Evolutionary conservation across 2,329 filamentous ascomycete genomes (phyloP).

Genomic region (Xylariaceae sp.): DNA sequence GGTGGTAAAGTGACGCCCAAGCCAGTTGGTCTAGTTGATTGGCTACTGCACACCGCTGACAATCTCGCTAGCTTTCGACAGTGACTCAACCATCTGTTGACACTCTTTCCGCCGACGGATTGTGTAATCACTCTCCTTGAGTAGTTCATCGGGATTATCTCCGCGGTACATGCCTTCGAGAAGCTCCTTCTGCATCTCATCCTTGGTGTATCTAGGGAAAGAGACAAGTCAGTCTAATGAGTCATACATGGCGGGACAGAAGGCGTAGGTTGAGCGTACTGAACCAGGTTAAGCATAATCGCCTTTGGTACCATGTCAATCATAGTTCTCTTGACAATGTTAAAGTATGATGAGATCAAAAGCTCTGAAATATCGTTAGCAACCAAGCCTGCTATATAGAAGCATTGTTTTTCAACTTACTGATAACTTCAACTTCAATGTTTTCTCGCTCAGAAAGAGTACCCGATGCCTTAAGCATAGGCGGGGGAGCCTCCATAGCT

Average conservation of each 20-base stretch:
- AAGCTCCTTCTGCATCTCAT: conserved; percentile 96
- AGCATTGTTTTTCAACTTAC: too few relatives aligned
- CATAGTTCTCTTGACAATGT: conserved; percentile 97
- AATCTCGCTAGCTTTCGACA: conserved; percentile 88
- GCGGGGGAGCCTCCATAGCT: conserved; percentile 95
- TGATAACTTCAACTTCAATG: conserved; percentile 97
- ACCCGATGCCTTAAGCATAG: conserved; percentile 89
- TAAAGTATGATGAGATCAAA: conserved; percentile 94
- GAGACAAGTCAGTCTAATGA: conserved; percentile 15
- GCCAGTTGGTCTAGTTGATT: too few relatives aligned
- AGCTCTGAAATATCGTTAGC: conserved; percentile 58
- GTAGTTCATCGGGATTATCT: conserved; percentile 83
- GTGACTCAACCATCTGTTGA: conserved; percentile 96
- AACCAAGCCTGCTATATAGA: conserved; percentile 15
- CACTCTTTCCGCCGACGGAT: conserved; percentile 93
- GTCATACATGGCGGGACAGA: background rate
- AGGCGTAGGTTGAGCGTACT: conserved; percentile 66
- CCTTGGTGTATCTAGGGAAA: conserved; percentile 80
- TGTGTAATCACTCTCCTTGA: conserved; percentile 98
- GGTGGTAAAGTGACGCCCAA: too few relatives aligned
- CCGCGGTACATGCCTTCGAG: conserved; percentile 96
- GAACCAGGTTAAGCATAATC: conserved; percentile 94
- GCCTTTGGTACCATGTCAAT: conserved; percentile 99
- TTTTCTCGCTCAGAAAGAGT: conserved; percentile 90
- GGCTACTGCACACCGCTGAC: conserved; percentile 71